phyloP scores from a whole-genome alignment of 2,329 filamentous ascomycete species.

The Rutstroemia sp. region DNA sequence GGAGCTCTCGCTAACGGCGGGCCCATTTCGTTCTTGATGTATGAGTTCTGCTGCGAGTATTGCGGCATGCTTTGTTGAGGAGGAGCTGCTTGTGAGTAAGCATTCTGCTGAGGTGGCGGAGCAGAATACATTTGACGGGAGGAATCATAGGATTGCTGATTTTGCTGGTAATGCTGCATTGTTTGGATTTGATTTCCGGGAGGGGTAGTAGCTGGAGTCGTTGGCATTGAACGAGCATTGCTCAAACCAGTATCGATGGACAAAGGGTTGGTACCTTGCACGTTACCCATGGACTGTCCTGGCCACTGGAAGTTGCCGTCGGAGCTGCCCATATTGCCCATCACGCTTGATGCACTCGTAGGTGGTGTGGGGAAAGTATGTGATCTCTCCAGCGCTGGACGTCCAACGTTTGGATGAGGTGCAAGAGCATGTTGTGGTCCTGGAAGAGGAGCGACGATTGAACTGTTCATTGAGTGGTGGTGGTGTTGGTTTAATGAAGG shows the following conservation, averaged over 20 bases:
- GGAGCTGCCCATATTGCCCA: slow-evolving; percentile 62
- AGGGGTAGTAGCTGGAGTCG: slow-evolving; percentile 84
- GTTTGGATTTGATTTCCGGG: slow-evolving; percentile 69
- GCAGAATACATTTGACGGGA: slow-evolving; percentile 73
- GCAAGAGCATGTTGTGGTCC: slow-evolving; percentile 43
- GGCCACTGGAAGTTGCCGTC: slow-evolving; percentile 76
- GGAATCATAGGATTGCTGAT: slow-evolving; percentile 64
- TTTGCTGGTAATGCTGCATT: slow-evolving; percentile 68
- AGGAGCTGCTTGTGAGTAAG: slow-evolving; percentile 59
- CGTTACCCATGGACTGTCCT: slow-evolving; percentile 50
- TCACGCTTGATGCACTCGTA: slow-evolving; percentile 83
- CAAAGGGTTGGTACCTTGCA: slow-evolving; percentile 61
- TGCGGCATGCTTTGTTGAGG: slow-evolving; percentile 60
- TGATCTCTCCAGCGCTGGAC: slow-evolving; percentile 73
- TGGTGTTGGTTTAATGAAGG: slow-evolving; percentile 64
- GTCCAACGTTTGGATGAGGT: slow-evolving; percentile 63
- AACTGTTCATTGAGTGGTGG: slow-evolving; percentile 55
- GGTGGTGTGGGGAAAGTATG: slow-evolving; percentile 93
- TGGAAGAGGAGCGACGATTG: slow-evolving; percentile 45
- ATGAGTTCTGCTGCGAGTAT: slow-evolving; percentile 52
- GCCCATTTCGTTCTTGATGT: slow-evolving; percentile 83
- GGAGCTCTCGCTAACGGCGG: slow-evolving; percentile 61
- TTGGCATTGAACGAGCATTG: slow-evolving; percentile 78
- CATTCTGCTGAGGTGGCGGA: slow-evolving; percentile 55
- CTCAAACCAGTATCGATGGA: slow-evolving; percentile 74